These are phyloP conservation scores for Ilyonectria sp. DNA, from an alignment of 2,329 filamentous ascomycete genomes.

Conservation along the genomic window DNA sequence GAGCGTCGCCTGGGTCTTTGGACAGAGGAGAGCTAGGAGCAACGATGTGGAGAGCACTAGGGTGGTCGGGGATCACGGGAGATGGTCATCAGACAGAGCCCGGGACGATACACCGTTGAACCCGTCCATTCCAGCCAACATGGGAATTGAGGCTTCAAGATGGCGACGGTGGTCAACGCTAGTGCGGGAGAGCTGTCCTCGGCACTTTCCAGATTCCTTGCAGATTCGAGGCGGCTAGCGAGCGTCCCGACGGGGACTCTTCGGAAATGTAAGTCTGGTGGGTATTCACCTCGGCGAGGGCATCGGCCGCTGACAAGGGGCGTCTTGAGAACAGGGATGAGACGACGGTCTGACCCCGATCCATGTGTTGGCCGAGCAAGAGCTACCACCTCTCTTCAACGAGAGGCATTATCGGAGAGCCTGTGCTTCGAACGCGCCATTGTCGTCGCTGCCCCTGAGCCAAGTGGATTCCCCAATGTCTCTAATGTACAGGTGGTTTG, in stretches of 20 bases:
- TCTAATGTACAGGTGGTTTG: conserved; percentile 16
- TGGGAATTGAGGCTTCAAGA: background rate
- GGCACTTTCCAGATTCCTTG: conserved; percentile 27
- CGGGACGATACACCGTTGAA: background rate
- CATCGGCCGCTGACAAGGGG: conserved; percentile 32
- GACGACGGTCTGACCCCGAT: conserved; percentile 35
- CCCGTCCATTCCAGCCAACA: background rate
- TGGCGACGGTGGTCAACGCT: background rate
- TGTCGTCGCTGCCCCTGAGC: conserved; percentile 6
- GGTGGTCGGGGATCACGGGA: background rate
- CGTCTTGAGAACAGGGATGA: conserved; percentile 35
- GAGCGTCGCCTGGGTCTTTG: conserved; percentile 9
- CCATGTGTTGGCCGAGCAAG: conserved; percentile 26
- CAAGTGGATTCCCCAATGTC: conserved; percentile 27
- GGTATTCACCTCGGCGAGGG: conserved; percentile 26
- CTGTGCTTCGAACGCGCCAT: conserved; percentile 29
- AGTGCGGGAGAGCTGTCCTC: conserved; percentile 9
- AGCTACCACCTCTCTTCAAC: conserved; percentile 6
- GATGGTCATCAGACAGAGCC: background rate
- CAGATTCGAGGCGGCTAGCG: conserved; percentile 26
- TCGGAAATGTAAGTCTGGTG: conserved; percentile 43
- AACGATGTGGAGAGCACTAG: background rate
- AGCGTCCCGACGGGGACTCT: conserved; percentile 30
- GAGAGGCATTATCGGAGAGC: conserved; percentile 23
- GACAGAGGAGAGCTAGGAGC: conserved; percentile 2